Evolutionary conservation across 345 rosid species (phyloP).

Genomic region (Brassica carinata): DNA sequence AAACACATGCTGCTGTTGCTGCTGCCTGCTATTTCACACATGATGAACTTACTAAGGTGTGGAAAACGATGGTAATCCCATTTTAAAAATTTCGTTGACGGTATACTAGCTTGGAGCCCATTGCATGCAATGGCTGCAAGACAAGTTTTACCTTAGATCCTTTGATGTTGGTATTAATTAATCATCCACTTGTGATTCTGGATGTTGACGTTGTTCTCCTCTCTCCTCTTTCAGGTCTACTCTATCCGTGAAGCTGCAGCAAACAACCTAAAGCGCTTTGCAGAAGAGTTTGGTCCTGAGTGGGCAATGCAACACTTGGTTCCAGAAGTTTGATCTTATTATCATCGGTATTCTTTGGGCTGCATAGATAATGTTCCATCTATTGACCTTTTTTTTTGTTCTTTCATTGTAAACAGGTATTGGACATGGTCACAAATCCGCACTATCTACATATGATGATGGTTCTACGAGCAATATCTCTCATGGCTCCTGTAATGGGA

Average conservation of each 20-base stretch:
- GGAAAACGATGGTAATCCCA: too few species aligned
- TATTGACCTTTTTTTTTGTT: background rate
- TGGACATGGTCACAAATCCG: conserved; percentile 75
- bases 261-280: conserved; percentile 18
- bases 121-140: too few species aligned
- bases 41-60: too few species aligned
- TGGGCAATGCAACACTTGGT: conserved; percentile 89
- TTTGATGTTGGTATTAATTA: background rate
- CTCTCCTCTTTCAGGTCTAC: too few species aligned
- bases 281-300: conserved; percentile 50
- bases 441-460: conserved; percentile 51
- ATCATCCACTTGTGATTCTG: too few species aligned
- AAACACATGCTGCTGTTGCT: background rate
- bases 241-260: too few species aligned
- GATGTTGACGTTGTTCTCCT: too few species aligned
- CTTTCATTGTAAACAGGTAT: conserved; percentile 48
- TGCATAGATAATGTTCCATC: background rate
- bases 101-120: too few species aligned
- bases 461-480: too few species aligned
- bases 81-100: too few species aligned
- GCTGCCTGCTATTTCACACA: too few species aligned
- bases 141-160: background rate
- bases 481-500: too few species aligned
- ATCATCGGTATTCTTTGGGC: background rate
- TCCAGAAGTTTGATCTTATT: conserved; percentile 60